Conservation (phyloP, 495 filamentous ascomycete genomes). For the Tetracladium setigerum region DNA sequence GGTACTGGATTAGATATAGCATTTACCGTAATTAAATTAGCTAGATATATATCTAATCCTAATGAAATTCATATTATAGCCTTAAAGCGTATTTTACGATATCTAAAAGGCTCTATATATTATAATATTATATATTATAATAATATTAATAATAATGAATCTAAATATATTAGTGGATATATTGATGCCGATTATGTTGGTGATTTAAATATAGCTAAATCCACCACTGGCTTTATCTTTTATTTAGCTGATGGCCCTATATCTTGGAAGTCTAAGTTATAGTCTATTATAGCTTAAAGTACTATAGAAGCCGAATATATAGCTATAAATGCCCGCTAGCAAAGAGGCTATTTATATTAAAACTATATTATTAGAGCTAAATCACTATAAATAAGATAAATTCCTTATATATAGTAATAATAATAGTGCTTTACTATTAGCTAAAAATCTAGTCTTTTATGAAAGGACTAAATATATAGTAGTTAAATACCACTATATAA, state of each 20-base stretch:
- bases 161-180: too few species aligned
- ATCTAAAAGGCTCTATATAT: conserved; percentile 15
- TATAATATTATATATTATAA: conserved; percentile 9
- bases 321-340: conserved; percentile 5
- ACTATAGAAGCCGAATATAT: too few species aligned
- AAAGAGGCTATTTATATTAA: conserved; percentile 11
- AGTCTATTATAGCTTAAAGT: conserved; percentile 4
- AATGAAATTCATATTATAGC: conserved; percentile 4
- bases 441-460: conserved; percentile 9
- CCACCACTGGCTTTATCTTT: conserved; percentile 7
- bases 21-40: too few species aligned
- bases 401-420: conserved; percentile 11
- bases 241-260: conserved; percentile 6
- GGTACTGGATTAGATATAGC: too few species aligned
- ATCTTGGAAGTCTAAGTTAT: conserved; percentile 8
- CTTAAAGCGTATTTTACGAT: conserved; percentile 11
- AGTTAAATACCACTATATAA: conserved; percentile 1
- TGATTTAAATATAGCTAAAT: conserved; percentile 4
- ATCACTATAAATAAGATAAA: conserved; percentile 2
- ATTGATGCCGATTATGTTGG: conserved; percentile 8
- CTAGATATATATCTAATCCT: too few species aligned
- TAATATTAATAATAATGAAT: neutral
- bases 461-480: conserved; percentile 11
- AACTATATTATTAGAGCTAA: conserved; percentile 7
- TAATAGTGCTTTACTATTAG: conserved; percentile 7